Base-by-base conservation (phyloP, 2,329 filamentous ascomycete genomes). In the Dactylonectria macrodidyma region DNA sequence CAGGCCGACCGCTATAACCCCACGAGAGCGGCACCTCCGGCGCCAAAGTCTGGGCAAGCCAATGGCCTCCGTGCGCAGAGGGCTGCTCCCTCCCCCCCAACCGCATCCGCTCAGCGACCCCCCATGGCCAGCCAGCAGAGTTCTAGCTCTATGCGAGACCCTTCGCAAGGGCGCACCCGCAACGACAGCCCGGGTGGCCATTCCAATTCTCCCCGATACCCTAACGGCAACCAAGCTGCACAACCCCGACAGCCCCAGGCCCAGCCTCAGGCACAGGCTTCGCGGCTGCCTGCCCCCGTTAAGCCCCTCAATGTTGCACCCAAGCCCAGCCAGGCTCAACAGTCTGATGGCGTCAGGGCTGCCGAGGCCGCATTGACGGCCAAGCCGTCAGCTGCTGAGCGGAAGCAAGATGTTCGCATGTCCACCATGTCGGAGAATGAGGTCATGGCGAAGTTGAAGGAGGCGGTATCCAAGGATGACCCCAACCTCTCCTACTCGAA, bases 351-450 rank as follows among this genome's bases (percentile, higher is more conserved):
- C 34, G 90, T 97, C 73, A 97, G 96, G 84, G 93, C 95, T 76
- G 95, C 95, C 4, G 95, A 98, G 81, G 92, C 92, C 60, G 95
- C 95, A 10, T 88, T 98, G 63, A 95, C 93, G 16, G 92, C 95
- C 76, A 96, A 97, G 83, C 92, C 93, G 51, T 79, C 90, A 30
- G 82, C 91, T 3, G 81, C 90, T 34, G 91, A 95, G 76, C 91
- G 93, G 69, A 91, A 93, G 81, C 95, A 97, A 83, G 96, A 98
- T 82, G 94, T 96, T 56, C 94, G 96, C 78, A 98, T 99, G 95
- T 98, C 95, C 44, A 97, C 93, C 75, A 98, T 99, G 96, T 93
- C 94, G 10, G 96, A 99, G 83, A 92, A 89, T 71, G 95, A 99
- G 81, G 96, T 99, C 65, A 99, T 99, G 96, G 92, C 94, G 72